Conservation (phyloP, 2,329 filamentous ascomycete species). For the Bipolaris bicolor region DNA sequence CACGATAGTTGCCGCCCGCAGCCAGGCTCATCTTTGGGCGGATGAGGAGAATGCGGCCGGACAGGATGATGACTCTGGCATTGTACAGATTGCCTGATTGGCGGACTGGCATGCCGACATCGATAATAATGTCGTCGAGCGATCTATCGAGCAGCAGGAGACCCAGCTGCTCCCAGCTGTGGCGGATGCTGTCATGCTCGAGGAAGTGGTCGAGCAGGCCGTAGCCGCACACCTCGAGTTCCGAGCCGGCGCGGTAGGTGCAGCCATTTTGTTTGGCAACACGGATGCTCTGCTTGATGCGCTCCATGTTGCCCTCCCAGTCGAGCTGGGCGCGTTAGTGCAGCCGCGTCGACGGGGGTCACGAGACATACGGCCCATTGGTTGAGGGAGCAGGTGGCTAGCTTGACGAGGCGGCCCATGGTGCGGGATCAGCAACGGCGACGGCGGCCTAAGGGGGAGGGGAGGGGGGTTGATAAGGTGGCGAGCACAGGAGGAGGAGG, state of each 20-base stretch:
- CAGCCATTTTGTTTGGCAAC: constrained; percentile 6
- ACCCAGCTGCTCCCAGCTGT: constrained; percentile 63
- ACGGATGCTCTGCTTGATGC: constrained; percentile 67
- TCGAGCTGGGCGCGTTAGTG: constrained; percentile 20
- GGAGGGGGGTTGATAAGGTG: background rate
- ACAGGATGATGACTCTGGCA: constrained; percentile 64
- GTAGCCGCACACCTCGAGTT: constrained; percentile 41
- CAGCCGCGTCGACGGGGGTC: background rate
- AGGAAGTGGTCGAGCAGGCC: constrained; percentile 64
- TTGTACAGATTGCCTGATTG: constrained; percentile 69
- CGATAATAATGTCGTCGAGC: constrained; percentile 63
- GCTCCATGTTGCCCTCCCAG: constrained; percentile 63
- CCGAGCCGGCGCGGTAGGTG: constrained; percentile 5
- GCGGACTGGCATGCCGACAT: constrained; percentile 53
- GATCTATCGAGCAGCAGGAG: constrained; percentile 65
- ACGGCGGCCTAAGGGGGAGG: background rate
- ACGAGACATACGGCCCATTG: constrained; percentile 26
- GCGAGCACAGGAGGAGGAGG: background rate
- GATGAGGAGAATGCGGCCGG: constrained; percentile 73
- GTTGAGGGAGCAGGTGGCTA: constrained; percentile 42
- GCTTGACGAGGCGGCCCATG: constrained; percentile 30
- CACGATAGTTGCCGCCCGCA: constrained; percentile 67
- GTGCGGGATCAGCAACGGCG: background rate
- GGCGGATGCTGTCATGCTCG: constrained; percentile 27
- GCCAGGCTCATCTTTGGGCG: constrained; percentile 74